These are phyloP conservation scores for Ceratobasidium sp. DNA, from an alignment of 1,284 basidiomycete genomes.

Conservation along the genomic window DNA sequence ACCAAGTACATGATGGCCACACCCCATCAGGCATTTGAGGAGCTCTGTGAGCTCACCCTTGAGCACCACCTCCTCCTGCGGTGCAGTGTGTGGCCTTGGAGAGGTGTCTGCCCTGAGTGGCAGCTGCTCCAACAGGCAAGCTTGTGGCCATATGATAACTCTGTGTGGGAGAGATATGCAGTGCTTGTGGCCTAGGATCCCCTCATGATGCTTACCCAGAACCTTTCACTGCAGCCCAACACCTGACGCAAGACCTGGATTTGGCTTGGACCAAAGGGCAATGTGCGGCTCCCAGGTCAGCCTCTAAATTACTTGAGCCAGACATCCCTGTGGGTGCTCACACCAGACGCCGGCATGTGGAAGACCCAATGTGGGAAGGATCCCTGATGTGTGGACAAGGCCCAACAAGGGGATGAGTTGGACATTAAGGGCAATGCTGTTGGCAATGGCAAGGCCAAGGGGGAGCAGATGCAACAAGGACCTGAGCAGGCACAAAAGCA, in stretches of 20 bases:
- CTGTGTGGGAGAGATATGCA: background rate
- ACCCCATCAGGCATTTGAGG: background rate
- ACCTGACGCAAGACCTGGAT: background rate
- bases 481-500: background rate
- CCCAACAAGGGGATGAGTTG: background rate
- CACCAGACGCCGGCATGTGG: background rate
- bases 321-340: background rate
- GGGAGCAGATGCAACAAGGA: background rate
- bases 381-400: background rate
- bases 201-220: background rate
- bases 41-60: background rate
- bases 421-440: background rate
- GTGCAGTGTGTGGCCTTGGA: constrained; percentile 6
- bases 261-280: constrained; percentile 19
- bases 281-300: background rate
- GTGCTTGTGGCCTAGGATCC: background rate
- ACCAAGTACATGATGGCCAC: constrained; percentile 15
- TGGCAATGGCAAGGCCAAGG: background rate
- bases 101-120: constrained; percentile 16
- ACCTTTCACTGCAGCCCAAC: background rate
- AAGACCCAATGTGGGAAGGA: background rate
- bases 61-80: background rate
- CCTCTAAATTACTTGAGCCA: background rate
- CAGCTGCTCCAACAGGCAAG: background rate
- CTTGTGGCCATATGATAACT: constrained; percentile 2